Percentiles rank a stretch among this genome's conserved stretches.
Conservation (phyloP, 1,139 yeast species). For the Kurtzmaniella quercitrusa region DNA sequence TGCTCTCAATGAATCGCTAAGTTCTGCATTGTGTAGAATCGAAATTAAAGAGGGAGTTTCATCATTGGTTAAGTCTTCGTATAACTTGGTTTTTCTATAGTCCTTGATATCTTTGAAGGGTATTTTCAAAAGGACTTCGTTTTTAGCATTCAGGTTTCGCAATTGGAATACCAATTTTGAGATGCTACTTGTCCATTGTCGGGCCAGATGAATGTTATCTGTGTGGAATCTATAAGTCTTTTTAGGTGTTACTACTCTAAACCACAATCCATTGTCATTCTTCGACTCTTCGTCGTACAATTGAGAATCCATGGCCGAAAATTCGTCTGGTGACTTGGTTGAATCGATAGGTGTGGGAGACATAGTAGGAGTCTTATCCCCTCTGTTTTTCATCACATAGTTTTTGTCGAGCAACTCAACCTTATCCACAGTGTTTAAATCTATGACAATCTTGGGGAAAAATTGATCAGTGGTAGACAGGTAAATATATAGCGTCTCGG, state of each 20-base stretch:
- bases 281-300: conserved; percentile 20
- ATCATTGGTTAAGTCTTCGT: conserved; percentile 9
- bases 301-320: conserved; percentile 19
- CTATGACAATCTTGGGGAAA: conserved; percentile 76
- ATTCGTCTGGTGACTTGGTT: conserved; percentile 9
- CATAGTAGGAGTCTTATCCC: conserved; percentile 3
- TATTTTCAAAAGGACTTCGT: conserved; percentile 71
- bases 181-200: conserved; percentile 73
- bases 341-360: conserved; percentile 5
- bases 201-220: conserved; percentile 68
- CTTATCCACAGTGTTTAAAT: conserved; percentile 57
- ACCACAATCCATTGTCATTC: conserved; percentile 38
- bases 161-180: conserved; percentile 68
- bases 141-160: conserved; percentile 63
- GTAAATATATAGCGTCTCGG: conserved; percentile 67
- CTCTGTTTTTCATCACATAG: conserved; percentile 7
- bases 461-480: conserved; percentile 71
- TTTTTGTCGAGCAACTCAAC: conserved; percentile 50
- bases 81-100: conserved; percentile 33
- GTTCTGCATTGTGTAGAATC: conserved; percentile 18
- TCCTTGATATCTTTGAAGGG: conserved; percentile 71
- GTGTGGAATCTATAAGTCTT: conserved; percentile 66
- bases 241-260: conserved; percentile 53
- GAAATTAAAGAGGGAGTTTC: conserved; percentile 21
- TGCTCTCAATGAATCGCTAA: conserved; percentile 7